Percentiles rank a stretch among this genome's conserved stretches.
These are phyloP conservation scores for Posidonia oceanica DNA, from an alignment of 116 monocot genomes.

Conservation along the genomic window DNA sequence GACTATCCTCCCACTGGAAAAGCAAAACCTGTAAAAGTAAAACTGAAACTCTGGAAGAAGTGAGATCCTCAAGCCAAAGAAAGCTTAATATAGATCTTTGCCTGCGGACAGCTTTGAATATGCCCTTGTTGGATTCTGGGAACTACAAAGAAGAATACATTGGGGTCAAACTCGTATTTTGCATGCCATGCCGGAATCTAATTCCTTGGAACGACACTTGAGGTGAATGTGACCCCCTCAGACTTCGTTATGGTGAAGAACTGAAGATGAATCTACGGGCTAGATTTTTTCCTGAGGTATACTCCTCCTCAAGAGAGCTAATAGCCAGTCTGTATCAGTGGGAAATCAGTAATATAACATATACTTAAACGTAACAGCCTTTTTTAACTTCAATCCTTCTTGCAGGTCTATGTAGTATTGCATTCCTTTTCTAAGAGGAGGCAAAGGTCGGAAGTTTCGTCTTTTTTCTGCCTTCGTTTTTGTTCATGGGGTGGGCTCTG, in stretches of 20 bases:
- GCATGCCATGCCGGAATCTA: neutral
- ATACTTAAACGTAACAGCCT: neutral
- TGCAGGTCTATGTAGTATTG: neutral
- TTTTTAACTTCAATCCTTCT: neutral
- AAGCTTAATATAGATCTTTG: neutral
- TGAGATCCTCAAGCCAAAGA: slow-evolving; percentile 3
- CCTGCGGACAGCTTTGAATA: neutral
- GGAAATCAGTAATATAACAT: neutral
- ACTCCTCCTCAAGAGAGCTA: neutral
- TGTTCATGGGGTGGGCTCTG: neutral
- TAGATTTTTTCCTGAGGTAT: neutral
- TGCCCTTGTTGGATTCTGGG: too few species aligned
- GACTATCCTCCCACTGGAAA: slow-evolving; percentile 21
- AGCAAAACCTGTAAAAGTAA: slow-evolving; percentile 38
- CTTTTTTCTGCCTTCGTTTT: neutral
- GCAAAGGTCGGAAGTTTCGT: neutral
- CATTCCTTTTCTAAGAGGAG: neutral
- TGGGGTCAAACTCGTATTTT: neutral
- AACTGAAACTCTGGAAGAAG: slow-evolving; percentile 35
- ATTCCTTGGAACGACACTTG: too few species aligned
- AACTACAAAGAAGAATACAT: neutral
- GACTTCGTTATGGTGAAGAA: too few species aligned
- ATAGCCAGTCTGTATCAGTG: too few species aligned
- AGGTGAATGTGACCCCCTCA: neutral
- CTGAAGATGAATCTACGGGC: neutral